phyloP scores from a whole-genome alignment of 768 basidiomycete genomes.

The Tulasnella sp. region DNA sequence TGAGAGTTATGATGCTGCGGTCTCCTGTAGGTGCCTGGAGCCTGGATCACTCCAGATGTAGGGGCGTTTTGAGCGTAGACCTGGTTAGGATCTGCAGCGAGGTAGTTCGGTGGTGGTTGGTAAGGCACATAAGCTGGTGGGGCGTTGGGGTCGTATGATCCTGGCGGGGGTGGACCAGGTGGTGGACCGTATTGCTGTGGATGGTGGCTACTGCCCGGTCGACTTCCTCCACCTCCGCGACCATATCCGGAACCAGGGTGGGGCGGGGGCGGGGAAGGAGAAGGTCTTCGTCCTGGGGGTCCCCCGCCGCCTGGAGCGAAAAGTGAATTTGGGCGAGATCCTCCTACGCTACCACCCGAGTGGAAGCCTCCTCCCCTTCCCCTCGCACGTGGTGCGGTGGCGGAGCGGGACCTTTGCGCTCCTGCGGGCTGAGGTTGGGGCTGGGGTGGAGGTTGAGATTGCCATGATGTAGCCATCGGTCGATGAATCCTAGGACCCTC shows the following conservation, averaged over 20 bases:
- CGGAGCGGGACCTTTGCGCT: not conserved
- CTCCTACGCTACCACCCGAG: not conserved
- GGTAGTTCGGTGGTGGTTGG: slow-evolving; percentile 3
- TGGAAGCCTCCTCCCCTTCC: not conserved
- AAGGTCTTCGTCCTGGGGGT: not conserved
- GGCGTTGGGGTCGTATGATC: not conserved
- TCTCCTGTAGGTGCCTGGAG: not conserved
- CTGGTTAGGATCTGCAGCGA: not conserved
- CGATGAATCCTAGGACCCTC: slow-evolving; percentile 3
- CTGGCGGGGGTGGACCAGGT: not conserved
- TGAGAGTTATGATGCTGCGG: not conserved
- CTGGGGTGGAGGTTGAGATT: not conserved
- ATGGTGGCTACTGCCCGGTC: not conserved
- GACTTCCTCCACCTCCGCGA: not conserved
- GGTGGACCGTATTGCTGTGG: not conserved
- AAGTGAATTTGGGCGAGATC: not conserved
- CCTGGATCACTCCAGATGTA: not conserved
- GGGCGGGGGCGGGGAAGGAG: not conserved
- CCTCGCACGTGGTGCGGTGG: not conserved
- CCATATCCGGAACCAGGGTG: not conserved
- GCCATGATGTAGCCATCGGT: not conserved
- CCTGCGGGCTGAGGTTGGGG: not conserved
- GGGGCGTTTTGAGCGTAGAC: not conserved
- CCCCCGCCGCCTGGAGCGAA: not conserved
- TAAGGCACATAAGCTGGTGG: not conserved